Conservation (phyloP, 1,284 basidiomycete species). For the Xerocomus nothofagi region DNA sequence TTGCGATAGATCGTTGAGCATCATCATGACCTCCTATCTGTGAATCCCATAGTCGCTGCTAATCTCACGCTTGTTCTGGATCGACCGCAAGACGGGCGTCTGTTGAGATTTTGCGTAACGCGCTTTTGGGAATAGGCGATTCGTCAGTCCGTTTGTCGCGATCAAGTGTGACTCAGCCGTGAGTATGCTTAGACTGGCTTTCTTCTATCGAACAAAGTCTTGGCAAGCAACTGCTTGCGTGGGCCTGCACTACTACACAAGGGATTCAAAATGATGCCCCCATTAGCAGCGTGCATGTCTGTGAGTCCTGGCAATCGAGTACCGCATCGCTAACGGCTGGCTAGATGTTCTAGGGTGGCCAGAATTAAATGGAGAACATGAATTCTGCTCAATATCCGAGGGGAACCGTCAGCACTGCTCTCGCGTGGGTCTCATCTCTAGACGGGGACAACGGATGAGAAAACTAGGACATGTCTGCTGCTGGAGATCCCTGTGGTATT, state of each 20-base stretch:
- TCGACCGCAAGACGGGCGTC: conserved; percentile 27
- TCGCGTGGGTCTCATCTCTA: conserved; percentile 38
- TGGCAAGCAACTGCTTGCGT: conserved; percentile 29
- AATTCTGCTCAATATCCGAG: conserved; percentile 42
- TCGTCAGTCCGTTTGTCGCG: conserved; percentile 31
- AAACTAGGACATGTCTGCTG: conserved; percentile 40
- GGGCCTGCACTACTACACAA: conserved; percentile 27
- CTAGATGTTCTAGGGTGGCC: conserved; percentile 49
- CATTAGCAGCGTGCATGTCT: conserved; percentile 40
- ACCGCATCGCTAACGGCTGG: conserved; percentile 8
- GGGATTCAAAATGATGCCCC: conserved; percentile 39
- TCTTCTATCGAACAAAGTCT: conserved; percentile 31
- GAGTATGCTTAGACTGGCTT: conserved; percentile 31
- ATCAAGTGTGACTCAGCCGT: conserved; percentile 27
- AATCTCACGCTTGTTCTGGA: conserved; percentile 35
- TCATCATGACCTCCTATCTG: conserved; percentile 37
- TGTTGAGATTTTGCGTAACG: conserved; percentile 30
- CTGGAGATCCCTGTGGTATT: conserved; percentile 49
- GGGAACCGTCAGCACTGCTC: conserved; percentile 38
- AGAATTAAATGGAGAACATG: conserved; percentile 44
- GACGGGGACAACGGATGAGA: conserved; percentile 35
- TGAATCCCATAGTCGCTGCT: conserved; percentile 36
- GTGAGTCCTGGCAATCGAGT: conserved; percentile 36
- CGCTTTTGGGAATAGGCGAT: conserved; percentile 31
- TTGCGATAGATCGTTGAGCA: conserved; percentile 40